Percentiles rank a stretch among this genome's conserved stretches.
phyloP scores from a whole-genome alignment of 1,139 yeast genomes.

The Ashbya aceris region DNA sequence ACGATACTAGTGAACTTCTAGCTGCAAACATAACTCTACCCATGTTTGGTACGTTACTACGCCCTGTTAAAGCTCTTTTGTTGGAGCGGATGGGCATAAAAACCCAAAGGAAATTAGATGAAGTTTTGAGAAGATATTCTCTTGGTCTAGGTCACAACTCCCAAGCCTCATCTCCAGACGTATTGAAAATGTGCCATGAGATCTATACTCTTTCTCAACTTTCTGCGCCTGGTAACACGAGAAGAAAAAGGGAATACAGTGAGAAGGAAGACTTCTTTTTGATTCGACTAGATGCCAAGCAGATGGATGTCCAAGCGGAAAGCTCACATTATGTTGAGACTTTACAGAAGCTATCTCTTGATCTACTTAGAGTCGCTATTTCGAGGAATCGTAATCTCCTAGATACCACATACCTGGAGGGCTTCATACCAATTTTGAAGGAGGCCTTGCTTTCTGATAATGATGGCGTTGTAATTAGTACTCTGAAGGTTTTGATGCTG shows the following conservation, averaged over 20 bases:
- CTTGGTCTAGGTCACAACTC: slow-evolving; percentile 66
- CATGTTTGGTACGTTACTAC: slow-evolving; percentile 50
- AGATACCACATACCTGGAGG: slow-evolving; percentile 52
- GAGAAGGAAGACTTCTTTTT: slow-evolving; percentile 53
- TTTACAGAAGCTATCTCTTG: slow-evolving; percentile 70
- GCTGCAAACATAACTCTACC: slow-evolving; percentile 56
- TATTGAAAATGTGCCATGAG: slow-evolving; percentile 67
- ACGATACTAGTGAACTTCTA: slow-evolving; percentile 74
- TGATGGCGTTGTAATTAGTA: slow-evolving; percentile 65
- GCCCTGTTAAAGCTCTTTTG: slow-evolving; percentile 60
- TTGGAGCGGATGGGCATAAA: slow-evolving; percentile 58
- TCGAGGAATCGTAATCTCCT: slow-evolving; percentile 50
- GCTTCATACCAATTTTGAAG: slow-evolving; percentile 67
- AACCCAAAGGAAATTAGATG: slow-evolving; percentile 70
- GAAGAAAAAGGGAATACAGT: slow-evolving; percentile 19
- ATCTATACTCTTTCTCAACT: slow-evolving; percentile 47
- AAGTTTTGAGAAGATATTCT: slow-evolving; percentile 64
- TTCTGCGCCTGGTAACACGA: slow-evolving; percentile 24
- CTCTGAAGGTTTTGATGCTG: slow-evolving; percentile 55
- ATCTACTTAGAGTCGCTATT: slow-evolving; percentile 64
- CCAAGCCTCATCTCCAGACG: slow-evolving; percentile 46
- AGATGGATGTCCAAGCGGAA: slow-evolving; percentile 44
- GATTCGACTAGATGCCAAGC: slow-evolving; percentile 55
- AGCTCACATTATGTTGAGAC: slow-evolving; percentile 44
- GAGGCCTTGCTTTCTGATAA: slow-evolving; percentile 51